Evolutionary conservation across 1,284 basidiomycete species (phyloP).

Genomic region (Phlebopus sp.): DNA sequence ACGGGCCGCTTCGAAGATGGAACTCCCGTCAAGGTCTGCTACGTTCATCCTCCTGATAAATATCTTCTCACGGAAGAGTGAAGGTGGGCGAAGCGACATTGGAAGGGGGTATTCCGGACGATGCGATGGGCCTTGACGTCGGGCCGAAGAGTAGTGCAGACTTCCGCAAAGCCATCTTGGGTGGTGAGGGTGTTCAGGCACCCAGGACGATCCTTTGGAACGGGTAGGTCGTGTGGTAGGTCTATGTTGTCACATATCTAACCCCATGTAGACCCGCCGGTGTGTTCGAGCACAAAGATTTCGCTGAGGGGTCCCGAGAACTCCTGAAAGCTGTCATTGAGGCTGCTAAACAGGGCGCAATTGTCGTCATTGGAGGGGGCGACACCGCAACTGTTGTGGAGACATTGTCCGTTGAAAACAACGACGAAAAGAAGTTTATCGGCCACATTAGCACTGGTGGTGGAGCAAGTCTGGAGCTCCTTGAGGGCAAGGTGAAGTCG

Average conservation of each 20-base stretch:
- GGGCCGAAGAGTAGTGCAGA: slow-evolving; percentile 81
- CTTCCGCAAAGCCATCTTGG: slow-evolving; percentile 79
- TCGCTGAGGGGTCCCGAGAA: slow-evolving; percentile 82
- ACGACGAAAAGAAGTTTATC: slow-evolving; percentile 80
- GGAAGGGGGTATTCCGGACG: slow-evolving; percentile 84
- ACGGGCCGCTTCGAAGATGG: slow-evolving; percentile 96
- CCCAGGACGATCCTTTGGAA: slow-evolving; percentile 99
- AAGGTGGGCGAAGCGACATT: slow-evolving; percentile 80
- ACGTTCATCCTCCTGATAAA: neutral
- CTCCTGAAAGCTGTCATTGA: slow-evolving; percentile 88
- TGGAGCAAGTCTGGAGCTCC: slow-evolving; percentile 91
- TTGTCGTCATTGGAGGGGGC: slow-evolving; percentile 93
- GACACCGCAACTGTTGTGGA: slow-evolving; percentile 92
- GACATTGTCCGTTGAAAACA: slow-evolving; percentile 46
- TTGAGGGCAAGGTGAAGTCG: slow-evolving; percentile 87
- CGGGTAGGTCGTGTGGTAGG: slow-evolving; percentile 50
- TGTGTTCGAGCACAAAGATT: slow-evolving; percentile 95
- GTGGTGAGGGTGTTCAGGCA: slow-evolving; percentile 31
- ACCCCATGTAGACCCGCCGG: slow-evolving; percentile 74
- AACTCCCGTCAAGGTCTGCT: slow-evolving; percentile 64
- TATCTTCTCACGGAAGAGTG: neutral
- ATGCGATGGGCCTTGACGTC: slow-evolving; percentile 93
- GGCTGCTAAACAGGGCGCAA: slow-evolving; percentile 83
- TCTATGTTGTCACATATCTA: slow-evolving; percentile 2
- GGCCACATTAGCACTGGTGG: slow-evolving; percentile 96